phyloP scores from a whole-genome alignment of 371 early-diverging fungal genomes.

The Mucor circinelloides region DNA sequence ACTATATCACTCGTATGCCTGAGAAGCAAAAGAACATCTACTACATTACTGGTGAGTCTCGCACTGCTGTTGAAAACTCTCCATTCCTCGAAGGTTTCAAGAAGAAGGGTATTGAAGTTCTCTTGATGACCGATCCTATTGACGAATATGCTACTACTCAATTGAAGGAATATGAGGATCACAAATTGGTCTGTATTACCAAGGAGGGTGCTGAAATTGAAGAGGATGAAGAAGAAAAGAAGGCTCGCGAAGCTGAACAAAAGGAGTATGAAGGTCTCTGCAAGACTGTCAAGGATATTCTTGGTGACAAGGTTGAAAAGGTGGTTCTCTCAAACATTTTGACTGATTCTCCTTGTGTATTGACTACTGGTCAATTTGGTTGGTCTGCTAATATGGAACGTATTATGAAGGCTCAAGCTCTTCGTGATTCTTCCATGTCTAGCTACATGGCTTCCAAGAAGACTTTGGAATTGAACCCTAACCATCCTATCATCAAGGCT shows the following conservation, averaged over 20 bases:
- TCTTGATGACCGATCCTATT: constrained; percentile 94
- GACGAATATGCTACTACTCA: constrained; percentile 97
- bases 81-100: constrained; percentile 98
- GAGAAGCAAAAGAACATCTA: constrained; percentile 87
- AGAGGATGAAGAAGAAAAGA: constrained; percentile 96
- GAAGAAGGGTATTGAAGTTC: constrained; percentile 96
- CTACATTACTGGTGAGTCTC: constrained; percentile 98
- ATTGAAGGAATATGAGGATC: constrained; percentile 98
- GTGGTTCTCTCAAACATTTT: constrained; percentile 94
- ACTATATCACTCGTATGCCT: constrained; percentile 82
- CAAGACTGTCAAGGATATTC: constrained; percentile 84
- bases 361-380: constrained; percentile 97
- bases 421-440: constrained; percentile 95
- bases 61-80: constrained; percentile 93
- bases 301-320: constrained; percentile 98
- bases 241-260: constrained; percentile 86
- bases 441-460: constrained; percentile 98
- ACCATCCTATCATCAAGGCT: constrained; percentile 91
- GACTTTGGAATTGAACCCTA: constrained; percentile 97
- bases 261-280: constrained; percentile 83
- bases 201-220: constrained; percentile 99
- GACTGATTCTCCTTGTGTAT: constrained; percentile 94
- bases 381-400: constrained; percentile 99
- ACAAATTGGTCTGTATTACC: constrained; percentile 97
- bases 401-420: constrained; percentile 99